phyloP scores from a whole-genome alignment of 1,284 basidiomycete species.

The Sporisorium scitamineum region DNA sequence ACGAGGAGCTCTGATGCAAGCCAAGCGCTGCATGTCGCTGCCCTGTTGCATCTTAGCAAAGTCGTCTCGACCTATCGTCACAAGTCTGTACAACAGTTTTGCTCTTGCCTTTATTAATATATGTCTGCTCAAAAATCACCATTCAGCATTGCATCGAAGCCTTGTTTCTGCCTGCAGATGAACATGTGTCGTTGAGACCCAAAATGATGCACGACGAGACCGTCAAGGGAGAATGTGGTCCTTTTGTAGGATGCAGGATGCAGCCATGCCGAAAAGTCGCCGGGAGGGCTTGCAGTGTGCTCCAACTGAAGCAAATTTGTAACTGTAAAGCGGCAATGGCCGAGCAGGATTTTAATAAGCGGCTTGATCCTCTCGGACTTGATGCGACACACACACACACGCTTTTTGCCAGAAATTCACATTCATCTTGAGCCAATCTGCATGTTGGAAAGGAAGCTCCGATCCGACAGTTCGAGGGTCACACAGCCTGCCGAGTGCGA shows the following conservation, averaged over 20 bases:
- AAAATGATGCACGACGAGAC: not conserved
- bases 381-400: not conserved
- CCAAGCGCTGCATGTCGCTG: not conserved
- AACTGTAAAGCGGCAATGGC: too few relatives aligned
- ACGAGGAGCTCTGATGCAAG: conserved; percentile 39
- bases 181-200: not conserved
- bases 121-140: not conserved
- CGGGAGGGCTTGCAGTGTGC: not conserved
- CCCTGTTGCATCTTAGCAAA: too few relatives aligned
- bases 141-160: conserved; percentile 8
- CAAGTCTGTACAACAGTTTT: conserved; percentile 4
- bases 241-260: not conserved
- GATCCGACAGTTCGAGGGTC: conserved; percentile 14
- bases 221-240: not conserved
- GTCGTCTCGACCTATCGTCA: conserved; percentile 1
- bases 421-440: too few relatives aligned
- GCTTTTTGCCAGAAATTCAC: not conserved
- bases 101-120: not conserved
- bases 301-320: too few relatives aligned
- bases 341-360: too few relatives aligned
- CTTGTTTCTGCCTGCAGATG: not conserved
- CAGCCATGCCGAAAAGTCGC: not conserved
- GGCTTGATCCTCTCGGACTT: conserved; percentile 14
- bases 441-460: conserved; percentile 13
- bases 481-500: not conserved